A percentile compares a stretch with the other conserved stretches of the same genome.
These are phyloP conservation scores for Naganishia vaughanmartiniae DNA, from an alignment of 768 basidiomycete genomes.

Conservation along the genomic window DNA sequence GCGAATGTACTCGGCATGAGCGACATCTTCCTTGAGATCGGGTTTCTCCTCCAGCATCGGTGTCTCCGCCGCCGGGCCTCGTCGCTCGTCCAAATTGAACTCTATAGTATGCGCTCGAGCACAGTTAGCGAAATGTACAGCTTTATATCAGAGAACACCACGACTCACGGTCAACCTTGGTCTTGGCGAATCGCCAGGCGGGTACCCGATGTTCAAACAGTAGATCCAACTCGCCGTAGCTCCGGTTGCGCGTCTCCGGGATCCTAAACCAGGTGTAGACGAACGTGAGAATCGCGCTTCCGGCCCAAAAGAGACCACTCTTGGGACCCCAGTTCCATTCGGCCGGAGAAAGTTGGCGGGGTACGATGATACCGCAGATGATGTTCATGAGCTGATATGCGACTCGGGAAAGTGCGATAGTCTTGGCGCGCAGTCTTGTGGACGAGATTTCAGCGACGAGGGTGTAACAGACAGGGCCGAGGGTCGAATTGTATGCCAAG, in stretches of 20 bases:
- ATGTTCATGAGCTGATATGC: slow-evolving; percentile 38
- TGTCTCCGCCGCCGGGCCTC: background rate
- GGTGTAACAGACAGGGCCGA: slow-evolving; percentile 48
- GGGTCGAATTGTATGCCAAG: slow-evolving; percentile 47
- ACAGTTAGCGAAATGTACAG: background rate
- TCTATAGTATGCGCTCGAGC: background rate
- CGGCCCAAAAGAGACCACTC: slow-evolving; percentile 46
- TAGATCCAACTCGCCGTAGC: slow-evolving; percentile 53
- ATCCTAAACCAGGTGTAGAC: slow-evolving; percentile 35
- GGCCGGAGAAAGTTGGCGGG: slow-evolving; percentile 34
- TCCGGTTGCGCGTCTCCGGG: slow-evolving; percentile 37
- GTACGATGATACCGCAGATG: slow-evolving; percentile 38
- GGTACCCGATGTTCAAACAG: slow-evolving; percentile 52
- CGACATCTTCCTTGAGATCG: slow-evolving; percentile 4
- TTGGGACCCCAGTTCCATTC: slow-evolving; percentile 41
- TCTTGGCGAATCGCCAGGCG: slow-evolving; percentile 49
- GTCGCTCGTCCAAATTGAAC: slow-evolving; percentile 7
- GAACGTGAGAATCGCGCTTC: slow-evolving; percentile 18
- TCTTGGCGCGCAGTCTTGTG: slow-evolving; percentile 48
- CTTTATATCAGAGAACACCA: too few relatives aligned
- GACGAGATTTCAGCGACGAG: slow-evolving; percentile 47
- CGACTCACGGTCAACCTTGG: slow-evolving; percentile 39
- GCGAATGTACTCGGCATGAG: slow-evolving; percentile 5
- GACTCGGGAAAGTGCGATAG: slow-evolving; percentile 43
- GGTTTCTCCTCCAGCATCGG: slow-evolving; percentile 5